A percentile compares a stretch with the other conserved stretches of the same genome.
Conservation (phyloP, 257 asterid species). For the Euphrasia confusa region DNA sequence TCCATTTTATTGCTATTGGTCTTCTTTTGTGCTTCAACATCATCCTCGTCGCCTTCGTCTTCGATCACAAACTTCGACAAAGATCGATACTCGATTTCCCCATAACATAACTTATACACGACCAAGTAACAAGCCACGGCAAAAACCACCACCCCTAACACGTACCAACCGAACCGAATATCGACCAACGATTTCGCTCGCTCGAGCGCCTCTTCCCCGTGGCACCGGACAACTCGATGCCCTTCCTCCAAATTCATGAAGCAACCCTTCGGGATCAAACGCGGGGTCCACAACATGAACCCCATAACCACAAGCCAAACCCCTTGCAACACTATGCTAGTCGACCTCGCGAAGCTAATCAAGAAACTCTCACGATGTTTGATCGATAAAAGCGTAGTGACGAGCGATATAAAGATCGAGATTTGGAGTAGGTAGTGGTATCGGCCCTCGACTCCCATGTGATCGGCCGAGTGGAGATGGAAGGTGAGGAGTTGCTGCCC, state of each 20-base stretch:
- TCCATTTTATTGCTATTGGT: slow-evolving; percentile 12
- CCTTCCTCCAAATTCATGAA: slow-evolving; percentile 65
- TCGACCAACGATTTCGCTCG: slow-evolving; percentile 83
- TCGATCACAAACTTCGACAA: slow-evolving; percentile 32
- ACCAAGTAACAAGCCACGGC: slow-evolving; percentile 37
- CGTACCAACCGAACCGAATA: slow-evolving; percentile 71
- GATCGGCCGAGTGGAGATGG: slow-evolving; percentile 88
- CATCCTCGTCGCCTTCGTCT: slow-evolving; percentile 26
- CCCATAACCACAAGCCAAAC: slow-evolving; percentile 87
- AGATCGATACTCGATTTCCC: slow-evolving; percentile 42
- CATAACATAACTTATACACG: slow-evolving; percentile 27
- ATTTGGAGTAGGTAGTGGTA: slow-evolving; percentile 60
- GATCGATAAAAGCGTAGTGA: slow-evolving; percentile 53
- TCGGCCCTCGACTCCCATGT: slow-evolving; percentile 93
- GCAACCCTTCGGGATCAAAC: slow-evolving; percentile 57
- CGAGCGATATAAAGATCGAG: slow-evolving; percentile 37
- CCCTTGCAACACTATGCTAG: slow-evolving; percentile 68
- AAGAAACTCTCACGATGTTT: slow-evolving; percentile 55
- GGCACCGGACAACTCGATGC: slow-evolving; percentile 68
- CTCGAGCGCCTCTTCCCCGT: slow-evolving; percentile 46
- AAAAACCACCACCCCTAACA: slow-evolving; percentile 40
- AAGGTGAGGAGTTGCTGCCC: slow-evolving; percentile 72
- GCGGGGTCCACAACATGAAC: slow-evolving; percentile 81
- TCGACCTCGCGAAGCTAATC: slow-evolving; percentile 66
- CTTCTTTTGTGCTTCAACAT: slow-evolving; percentile 58